Conservation (phyloP, 2,329 filamentous ascomycete genomes). For the Acarospora socialis region DNA sequence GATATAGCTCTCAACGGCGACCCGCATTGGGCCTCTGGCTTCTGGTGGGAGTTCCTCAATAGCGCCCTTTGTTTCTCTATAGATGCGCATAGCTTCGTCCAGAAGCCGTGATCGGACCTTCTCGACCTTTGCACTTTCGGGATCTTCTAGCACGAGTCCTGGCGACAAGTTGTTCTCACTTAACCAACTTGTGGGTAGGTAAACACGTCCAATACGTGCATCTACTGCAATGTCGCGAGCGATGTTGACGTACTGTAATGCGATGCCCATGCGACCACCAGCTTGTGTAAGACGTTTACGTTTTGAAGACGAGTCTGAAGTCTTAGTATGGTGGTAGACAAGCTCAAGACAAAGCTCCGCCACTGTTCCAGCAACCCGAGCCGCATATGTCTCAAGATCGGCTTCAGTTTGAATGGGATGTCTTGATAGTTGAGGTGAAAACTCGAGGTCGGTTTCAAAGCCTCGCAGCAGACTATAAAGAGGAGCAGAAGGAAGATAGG, state of each 20-base stretch:
- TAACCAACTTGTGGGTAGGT: slow-evolving; percentile 53
- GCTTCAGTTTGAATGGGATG: slow-evolving; percentile 45
- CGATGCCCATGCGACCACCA: slow-evolving; percentile 54
- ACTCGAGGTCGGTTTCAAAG: slow-evolving; percentile 53
- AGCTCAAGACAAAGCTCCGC: slow-evolving; percentile 54
- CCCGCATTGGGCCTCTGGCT: slow-evolving; percentile 48
- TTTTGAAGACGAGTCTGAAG: slow-evolving; percentile 18
- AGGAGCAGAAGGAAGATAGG: slow-evolving; percentile 42
- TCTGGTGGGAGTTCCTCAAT: slow-evolving; percentile 49
- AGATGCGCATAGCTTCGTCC: slow-evolving; percentile 46
- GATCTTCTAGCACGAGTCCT: slow-evolving; percentile 37
- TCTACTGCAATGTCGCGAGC: slow-evolving; percentile 58
- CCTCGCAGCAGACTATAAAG: slow-evolving; percentile 52
- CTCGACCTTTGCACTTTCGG: slow-evolving; percentile 27
- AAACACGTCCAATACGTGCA: slow-evolving; percentile 50
- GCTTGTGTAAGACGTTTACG: slow-evolving; percentile 36
- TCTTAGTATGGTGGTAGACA: slow-evolving; percentile 43
- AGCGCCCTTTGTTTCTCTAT: slow-evolving; percentile 37
- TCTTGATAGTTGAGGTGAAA: slow-evolving; percentile 23
- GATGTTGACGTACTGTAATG: slow-evolving; percentile 66
- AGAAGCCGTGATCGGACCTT: slow-evolving; percentile 40
- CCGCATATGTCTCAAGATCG: slow-evolving; percentile 49
- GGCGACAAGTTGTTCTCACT: slow-evolving; percentile 41
- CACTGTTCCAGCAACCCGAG: slow-evolving; percentile 58
- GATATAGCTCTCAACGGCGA: slow-evolving; percentile 63